Base-by-base conservation (phyloP, 306 rosid genomes). In the Prunus padus region DNA sequence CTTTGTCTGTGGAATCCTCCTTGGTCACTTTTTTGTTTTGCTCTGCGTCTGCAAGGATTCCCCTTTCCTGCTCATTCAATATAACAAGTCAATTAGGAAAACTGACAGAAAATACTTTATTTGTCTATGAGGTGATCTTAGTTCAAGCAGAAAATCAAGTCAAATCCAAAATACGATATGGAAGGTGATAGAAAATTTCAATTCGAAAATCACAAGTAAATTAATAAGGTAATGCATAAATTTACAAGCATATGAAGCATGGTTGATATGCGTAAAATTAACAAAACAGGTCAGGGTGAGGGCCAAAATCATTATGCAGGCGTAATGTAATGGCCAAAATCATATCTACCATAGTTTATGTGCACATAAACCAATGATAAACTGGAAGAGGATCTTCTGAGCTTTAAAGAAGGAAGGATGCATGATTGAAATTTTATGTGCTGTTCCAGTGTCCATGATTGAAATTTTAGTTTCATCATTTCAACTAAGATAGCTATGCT, bases 11-110 rank as follows among this genome's bases (percentile, higher is more conserved):
- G 19, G 73, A 72, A 18, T 76, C 81, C 50, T 73, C 87, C 65
- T 72, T 86, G 55, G 46, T 72, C 10, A 20, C 59, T 74, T 81
- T 84, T 82, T 89, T 87, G 67, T 81, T 85, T 80, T 76, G 83
- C 49, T 66, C 89, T 80, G 73, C 79, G 77, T 84, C 92, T 78
- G 66, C 85, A 67, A 83, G 86, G 50, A 76, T 59, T 81, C 90
- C 96, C 79, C 86, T 86, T 77, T 87, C 96, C 98, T 94, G 28
- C 9, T 51, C 42, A 44, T 56, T 52, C 64, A n/a, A 37, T 37
- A 37, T 22, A 37, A 55, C 9, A 16, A 71, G 6, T 20, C 52
- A 71, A 37, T 72, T 18, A 72, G 55, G 50, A n/a, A 72, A 72
- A 23, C 14, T 18, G 16, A 25, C 22, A 31, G n/a, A 30, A 6